Base-by-base conservation (phyloP, 768 basidiomycete species). In the Tricholoma terreum region DNA sequence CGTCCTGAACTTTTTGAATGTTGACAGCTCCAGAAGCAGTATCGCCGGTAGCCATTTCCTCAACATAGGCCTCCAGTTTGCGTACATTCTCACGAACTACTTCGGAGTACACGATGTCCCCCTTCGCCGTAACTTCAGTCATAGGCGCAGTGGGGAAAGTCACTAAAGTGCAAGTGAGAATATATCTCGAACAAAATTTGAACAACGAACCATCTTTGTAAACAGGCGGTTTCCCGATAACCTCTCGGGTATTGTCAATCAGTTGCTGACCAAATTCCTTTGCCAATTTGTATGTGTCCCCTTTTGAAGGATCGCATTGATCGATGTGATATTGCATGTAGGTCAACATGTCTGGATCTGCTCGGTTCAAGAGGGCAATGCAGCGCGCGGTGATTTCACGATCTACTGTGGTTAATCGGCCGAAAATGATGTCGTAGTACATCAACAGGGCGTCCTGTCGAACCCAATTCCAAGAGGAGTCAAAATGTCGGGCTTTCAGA, bases 391-490 rank as follows among this genome's bases (percentile, higher is more conserved):
- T 97, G 72, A 95, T 94, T 69, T 96, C 94, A 52, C 94, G 90
- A 67, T 98, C 94, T 61, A 98, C 91, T 15, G 93, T 94, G 21
- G 89, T 94, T 55, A 97, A 84, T 45, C 89, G 87, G 49, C 97
- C 97, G 63, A 94, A 94, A 65, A 99, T 94, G 75, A 99, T 97
- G 71, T 98, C 96, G 73, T 95, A 98, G 77, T 87, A 98, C 93
- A 99, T 95, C 58, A 93, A 77, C 24, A 98, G 79, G 14, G 94
- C 93, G 60, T 97, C 95, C 75, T 99, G 97, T 58, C 96, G 88
- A 45, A 90, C 96, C 97, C 97, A 99, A 69, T 99, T 99, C 97
- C 96, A 99, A 6, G 90, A 94, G 2, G 96, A 98, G 70, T 98
- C 95, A 79, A 99, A 98, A 69, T 89, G 94, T 46, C 97, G 91